Evolutionary conservation across 2,329 filamentous ascomycete genomes (phyloP).

Genomic region (Esteya vermicola): DNA sequence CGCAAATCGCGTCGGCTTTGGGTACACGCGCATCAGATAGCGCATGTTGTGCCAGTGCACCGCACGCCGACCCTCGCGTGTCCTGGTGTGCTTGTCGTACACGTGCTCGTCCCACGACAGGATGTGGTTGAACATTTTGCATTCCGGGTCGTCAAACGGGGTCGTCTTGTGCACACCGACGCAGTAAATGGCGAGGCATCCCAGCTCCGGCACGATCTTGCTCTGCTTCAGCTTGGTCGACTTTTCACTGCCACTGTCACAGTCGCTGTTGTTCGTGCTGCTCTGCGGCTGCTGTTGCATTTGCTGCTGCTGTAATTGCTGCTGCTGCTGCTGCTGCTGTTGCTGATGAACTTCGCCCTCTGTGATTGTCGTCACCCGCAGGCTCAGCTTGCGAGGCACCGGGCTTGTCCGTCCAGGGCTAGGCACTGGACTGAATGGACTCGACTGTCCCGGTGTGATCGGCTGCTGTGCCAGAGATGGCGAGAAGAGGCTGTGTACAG

Average conservation of each 20-base stretch:
- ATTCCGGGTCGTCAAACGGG: conserved; percentile 64
- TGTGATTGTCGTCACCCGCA: conserved; percentile 40
- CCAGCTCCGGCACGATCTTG: conserved; percentile 75
- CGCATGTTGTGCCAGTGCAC: conserved; percentile 84
- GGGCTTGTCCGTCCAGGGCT: conserved; percentile 26
- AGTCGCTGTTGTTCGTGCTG: conserved; percentile 57
- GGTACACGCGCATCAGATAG: conserved; percentile 89
- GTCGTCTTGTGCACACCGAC: conserved; percentile 60
- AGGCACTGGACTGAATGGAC: conserved; percentile 40
- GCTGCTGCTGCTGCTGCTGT: conserved; percentile 45
- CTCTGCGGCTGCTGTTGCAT: no score
- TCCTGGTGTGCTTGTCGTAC: conserved; percentile 68
- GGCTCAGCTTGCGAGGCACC: conserved; percentile 31
- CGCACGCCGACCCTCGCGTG: conserved; percentile 59
- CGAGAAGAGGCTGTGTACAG: not conserved
- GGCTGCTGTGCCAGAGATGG: conserved; percentile 9
- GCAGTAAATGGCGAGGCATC: conserved; percentile 69
- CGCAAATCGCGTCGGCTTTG: conserved; percentile 63
- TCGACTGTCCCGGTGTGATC: conserved; percentile 27
- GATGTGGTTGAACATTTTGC: conserved; percentile 83
- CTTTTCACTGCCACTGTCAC: conserved; percentile 54
- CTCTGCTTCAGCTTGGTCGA: conserved; percentile 49
- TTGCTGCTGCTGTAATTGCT: conserved; percentile 65
- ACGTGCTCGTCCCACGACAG: conserved; percentile 88
- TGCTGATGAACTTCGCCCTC: conserved; percentile 39